Conservation (phyloP, 768 basidiomycete species). For the Tricholoma sp. region DNA sequence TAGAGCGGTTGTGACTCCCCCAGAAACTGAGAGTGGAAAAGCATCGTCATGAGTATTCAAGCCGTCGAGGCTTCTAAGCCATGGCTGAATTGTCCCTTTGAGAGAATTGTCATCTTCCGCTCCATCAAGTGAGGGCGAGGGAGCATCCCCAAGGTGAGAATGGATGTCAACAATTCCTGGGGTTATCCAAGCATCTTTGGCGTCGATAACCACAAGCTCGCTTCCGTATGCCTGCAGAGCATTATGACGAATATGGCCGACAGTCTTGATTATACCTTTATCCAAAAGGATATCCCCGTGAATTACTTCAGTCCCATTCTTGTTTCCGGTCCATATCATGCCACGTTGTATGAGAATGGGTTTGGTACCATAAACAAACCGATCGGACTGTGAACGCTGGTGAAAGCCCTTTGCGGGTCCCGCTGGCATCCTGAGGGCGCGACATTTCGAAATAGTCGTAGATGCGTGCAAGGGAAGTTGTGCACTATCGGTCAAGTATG, state of each 20-base stretch:
- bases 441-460: conserved; percentile 38
- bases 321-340: conserved; percentile 76
- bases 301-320: conserved; percentile 64
- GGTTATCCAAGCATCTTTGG: conserved; percentile 70
- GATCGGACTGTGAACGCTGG: conserved; percentile 52
- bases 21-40: conserved; percentile 63
- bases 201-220: conserved; percentile 51
- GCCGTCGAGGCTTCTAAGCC: conserved; percentile 73
- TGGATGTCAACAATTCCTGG: conserved; percentile 71
- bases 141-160: conserved; percentile 56
- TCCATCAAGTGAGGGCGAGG: conserved; percentile 49
- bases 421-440: conserved; percentile 31
- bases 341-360: conserved; percentile 69
- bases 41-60: conserved; percentile 79
- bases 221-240: conserved; percentile 23
- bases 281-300: conserved; percentile 66
- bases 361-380: conserved; percentile 59
- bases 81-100: conserved; percentile 43
- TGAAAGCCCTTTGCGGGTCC: conserved; percentile 45
- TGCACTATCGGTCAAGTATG: background rate
- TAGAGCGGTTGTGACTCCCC: conserved; percentile 75
- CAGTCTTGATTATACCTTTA: conserved; percentile 57
- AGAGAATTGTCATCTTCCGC: conserved; percentile 51
- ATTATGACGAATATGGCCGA: conserved; percentile 41
- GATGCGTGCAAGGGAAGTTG: conserved; percentile 19